Base-by-base conservation (phyloP, 495 filamentous ascomycete species). In the Hypomontagnella monticulosa region DNA sequence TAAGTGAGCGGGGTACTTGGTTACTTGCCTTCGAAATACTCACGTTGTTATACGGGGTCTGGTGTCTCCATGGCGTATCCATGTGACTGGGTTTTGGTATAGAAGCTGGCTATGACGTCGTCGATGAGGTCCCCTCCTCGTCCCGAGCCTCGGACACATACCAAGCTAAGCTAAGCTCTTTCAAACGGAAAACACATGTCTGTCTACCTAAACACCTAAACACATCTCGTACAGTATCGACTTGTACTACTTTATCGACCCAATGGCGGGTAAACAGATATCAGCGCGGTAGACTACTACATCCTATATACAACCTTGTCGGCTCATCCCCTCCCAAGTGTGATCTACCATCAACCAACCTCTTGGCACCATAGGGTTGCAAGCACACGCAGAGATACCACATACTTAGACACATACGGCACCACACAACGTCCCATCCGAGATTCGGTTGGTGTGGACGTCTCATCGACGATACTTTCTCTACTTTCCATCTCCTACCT, bases 181-280 rank as follows among this genome's bases (percentile, higher is more conserved):
- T 38, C 36, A 12, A 38, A 16, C 34, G 16, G 30, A 32, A 55
- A 15, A 15, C 51, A 43, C 38, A 41, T 34, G 6, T 43, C 16
- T 8, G 7, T 19, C 16, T 15, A 16, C 16, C 15, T 43, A 15
- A 16, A 55, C 42, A 42, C 51, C 36, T 47, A 54, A 38, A 52
- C 48, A 55, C 59, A 56, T 60, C 46, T 42, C 41, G 49, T 43
- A 68, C 59, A 40, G 19, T 18, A 12, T 40, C 54, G 65, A 42
- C 40, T 57, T 63, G 65, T 63, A 42, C 53, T 27, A 63, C 42
- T 16, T 32, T 20, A 48, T 37, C 15, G 65, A 68, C 46, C 65
- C 65, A 68, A 68, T 68, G 65, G 43, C 47, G 32, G 36, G 19
- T 50, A 63, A 63, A 63, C 65, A 68, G 44, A 59, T 68, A 63